Evolutionary conservation across 108 stramenopile species (phyloP).

Genomic region (Nitzschia palea): DNA sequence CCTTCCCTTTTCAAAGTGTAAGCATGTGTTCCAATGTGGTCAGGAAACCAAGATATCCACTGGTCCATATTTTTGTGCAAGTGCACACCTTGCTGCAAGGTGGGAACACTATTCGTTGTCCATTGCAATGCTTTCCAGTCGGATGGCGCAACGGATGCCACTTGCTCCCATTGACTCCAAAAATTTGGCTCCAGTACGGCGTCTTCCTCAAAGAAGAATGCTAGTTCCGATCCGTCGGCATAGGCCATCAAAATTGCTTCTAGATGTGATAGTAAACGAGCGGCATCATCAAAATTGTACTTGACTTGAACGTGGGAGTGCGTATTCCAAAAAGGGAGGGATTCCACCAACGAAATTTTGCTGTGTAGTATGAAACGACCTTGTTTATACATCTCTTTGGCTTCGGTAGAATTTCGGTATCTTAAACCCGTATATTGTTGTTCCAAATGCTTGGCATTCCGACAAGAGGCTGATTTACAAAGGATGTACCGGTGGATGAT

Average conservation of each 20-base stretch:
- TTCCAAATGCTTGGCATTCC: no score
- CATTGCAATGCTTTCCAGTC: slow-evolving; percentile 1
- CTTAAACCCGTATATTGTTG: no score
- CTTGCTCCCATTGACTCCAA: not conserved
- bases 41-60: not conserved
- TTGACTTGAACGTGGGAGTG: not conserved
- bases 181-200: not conserved
- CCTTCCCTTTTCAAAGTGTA: not conserved
- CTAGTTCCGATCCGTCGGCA: not conserved
- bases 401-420: no score
- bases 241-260: not conserved
- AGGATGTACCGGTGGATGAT: no score
- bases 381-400: no score
- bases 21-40: not conserved
- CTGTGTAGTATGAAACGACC: no score
- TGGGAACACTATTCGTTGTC: not conserved
- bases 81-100: not conserved
- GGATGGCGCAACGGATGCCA: not conserved
- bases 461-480: no score
- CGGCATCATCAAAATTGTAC: not conserved
- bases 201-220: not conserved
- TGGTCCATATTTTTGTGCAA: not conserved
- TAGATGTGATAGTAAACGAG: not conserved
- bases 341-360: no score
- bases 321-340: no score